phyloP scores from a whole-genome alignment of 1,284 basidiomycete genomes.

The Sporisorium iseilematis-ciliati region DNA sequence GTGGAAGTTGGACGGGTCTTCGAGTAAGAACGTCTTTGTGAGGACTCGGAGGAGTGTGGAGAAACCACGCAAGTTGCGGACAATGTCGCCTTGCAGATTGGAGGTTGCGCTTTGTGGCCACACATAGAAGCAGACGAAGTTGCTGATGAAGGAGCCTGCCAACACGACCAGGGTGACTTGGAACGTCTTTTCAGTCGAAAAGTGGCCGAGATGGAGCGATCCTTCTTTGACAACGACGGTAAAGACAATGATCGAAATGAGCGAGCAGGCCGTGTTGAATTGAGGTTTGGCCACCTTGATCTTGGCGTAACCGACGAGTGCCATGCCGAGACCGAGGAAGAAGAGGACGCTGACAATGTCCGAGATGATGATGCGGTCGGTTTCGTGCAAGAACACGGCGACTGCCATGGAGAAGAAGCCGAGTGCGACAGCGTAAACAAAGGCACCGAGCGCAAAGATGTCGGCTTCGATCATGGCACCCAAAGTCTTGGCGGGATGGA shows the following conservation, averaged over 20 bases:
- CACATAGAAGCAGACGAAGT: constrained; percentile 82
- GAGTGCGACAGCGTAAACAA: constrained; percentile 80
- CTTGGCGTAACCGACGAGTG: constrained; percentile 85
- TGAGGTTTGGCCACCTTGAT: constrained; percentile 88
- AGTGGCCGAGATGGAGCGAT: constrained; percentile 75
- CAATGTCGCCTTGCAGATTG: constrained; percentile 76
- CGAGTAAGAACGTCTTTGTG: constrained; percentile 65
- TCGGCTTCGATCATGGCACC: constrained; percentile 93
- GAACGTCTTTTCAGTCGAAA: constrained; percentile 66
- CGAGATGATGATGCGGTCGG: constrained; percentile 71
- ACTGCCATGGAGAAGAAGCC: constrained; percentile 78
- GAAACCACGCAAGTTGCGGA: constrained; percentile 59
- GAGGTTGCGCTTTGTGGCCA: constrained; percentile 87
- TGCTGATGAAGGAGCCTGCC: constrained; percentile 81
- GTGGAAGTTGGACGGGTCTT: constrained; percentile 61
- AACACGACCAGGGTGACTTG: constrained; percentile 77
- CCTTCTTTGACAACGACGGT: constrained; percentile 85
- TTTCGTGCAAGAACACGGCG: constrained; percentile 70
- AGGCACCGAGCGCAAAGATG: constrained; percentile 79
- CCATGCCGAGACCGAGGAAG: constrained; percentile 82
- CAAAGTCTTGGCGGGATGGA: constrained; percentile 77
- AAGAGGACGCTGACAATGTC: constrained; percentile 73
- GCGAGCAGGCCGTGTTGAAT: constrained; percentile 83
- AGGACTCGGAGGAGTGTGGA: constrained; percentile 61
- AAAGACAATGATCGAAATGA: constrained; percentile 59